Conservation (phyloP, 2,329 filamentous ascomycete species). For the Grosmannia clavigera region DNA sequence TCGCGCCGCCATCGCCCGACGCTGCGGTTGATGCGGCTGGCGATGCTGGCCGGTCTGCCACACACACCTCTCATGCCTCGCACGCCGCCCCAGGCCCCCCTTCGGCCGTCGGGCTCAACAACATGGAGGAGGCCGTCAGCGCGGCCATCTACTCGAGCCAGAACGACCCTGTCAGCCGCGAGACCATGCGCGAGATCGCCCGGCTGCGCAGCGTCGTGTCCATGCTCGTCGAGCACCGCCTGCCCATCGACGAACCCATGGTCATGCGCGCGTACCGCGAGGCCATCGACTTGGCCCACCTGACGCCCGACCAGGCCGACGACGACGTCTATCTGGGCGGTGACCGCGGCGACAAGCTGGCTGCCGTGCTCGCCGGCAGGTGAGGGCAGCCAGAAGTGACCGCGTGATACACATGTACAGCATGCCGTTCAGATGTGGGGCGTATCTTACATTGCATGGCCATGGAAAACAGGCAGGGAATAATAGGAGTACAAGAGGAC, state of each 20-base stretch:
- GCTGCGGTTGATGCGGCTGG: slow-evolving; percentile 26
- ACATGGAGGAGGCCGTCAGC: slow-evolving; percentile 77
- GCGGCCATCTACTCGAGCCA: slow-evolving; percentile 86
- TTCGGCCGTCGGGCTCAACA: slow-evolving; percentile 49
- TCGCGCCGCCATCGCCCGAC: slow-evolving; percentile 27
- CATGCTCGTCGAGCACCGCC: slow-evolving; percentile 67
- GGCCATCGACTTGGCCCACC: slow-evolving; percentile 60
- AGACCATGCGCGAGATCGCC: slow-evolving; percentile 79
- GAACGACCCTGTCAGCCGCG: slow-evolving; percentile 70
- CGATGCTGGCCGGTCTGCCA: slow-evolving; percentile 14
- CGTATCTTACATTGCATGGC: background rate
- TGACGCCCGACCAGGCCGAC: slow-evolving; percentile 36
- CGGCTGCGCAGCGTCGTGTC: slow-evolving; percentile 70
- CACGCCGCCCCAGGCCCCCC: slow-evolving; percentile 5
- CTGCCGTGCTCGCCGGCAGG: slow-evolving; percentile 24
- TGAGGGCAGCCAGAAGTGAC: background rate
- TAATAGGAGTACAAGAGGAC: background rate
- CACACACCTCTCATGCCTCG: too few species aligned
- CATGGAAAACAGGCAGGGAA: background rate
- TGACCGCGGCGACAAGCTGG: slow-evolving; percentile 39
- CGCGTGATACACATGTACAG: background rate
- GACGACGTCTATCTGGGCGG: slow-evolving; percentile 50
- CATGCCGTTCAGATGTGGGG: background rate
- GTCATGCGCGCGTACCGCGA: slow-evolving; percentile 73
- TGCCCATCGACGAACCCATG: slow-evolving; percentile 82